Evolutionary conservation across 306 rosid genomes (phyloP), one percentile per base, ranked within the genome.

Genomic region (Hippophae tibetana): DNA sequence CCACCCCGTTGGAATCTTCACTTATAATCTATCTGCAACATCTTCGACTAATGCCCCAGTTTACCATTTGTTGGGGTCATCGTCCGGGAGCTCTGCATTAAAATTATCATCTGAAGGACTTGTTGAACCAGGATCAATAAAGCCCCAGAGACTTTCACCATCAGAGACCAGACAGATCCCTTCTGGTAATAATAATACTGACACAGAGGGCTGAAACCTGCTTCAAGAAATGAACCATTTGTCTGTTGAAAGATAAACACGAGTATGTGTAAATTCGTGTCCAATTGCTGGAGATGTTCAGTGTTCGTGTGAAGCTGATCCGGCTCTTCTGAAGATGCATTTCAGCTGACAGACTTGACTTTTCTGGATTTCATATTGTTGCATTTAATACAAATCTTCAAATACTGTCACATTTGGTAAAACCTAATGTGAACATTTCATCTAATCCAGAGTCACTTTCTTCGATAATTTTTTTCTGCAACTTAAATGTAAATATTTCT

Each of bases 1-100:
- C 68, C 98, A 92, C 56, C 98, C 98, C 49, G 88, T 87, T 94
- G 92, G 86, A 74, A 80, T 87, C 78, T 85, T 87, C 72, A 52
- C 96, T 14, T 87, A 85, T 66, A 83, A 85, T 72, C 71, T 72
- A 11, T 67, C 95, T 7, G 72, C 86, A 67, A 69, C 96, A 62
- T 71, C 89, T 67, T 76, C 87, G 14, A 69, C 84, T 31, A 90
- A 81, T 52, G 61, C 74, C 67, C 81, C 94, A 5, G 87, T 68
- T 47, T 74, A 86, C 45, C 95, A 79, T 43, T 69, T 90, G 63
- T 63, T 90, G 57, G 97, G 90, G 58, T 79, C 97, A 13, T 70
- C 95, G 5, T 84, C 98, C 0, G 89, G 84, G 69, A 65, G 87
- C 25, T 61, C 96, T 60, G 94, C 81, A 52, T 76, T 90, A 74